These are phyloP conservation scores for Skeletonema marinoi DNA, from an alignment of 108 stramenopile genomes.

Conservation along the genomic window DNA sequence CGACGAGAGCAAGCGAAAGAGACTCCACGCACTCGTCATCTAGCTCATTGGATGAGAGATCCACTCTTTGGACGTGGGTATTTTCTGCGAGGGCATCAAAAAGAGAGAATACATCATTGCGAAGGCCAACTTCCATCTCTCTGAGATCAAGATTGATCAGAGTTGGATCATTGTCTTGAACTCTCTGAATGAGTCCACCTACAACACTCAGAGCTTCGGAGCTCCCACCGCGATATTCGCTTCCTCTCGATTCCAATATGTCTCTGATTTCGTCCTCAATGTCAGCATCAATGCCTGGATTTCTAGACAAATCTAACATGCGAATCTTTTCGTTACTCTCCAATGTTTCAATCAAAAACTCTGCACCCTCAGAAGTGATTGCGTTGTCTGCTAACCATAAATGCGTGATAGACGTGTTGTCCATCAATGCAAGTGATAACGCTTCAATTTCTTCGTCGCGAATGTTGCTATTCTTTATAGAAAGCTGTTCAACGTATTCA, in stretches of 20 bases:
- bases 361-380: conserved; percentile 38
- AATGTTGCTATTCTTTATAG: not conserved
- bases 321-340: conserved; percentile 33
- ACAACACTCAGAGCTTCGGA: not conserved
- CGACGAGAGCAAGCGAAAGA: conserved; percentile 3
- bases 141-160: not conserved
- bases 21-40: conserved; percentile 3
- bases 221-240: not conserved
- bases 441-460: not conserved
- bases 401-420: conserved; percentile 6
- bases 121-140: not conserved
- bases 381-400: conserved; percentile 13
- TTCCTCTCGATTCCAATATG: not conserved
- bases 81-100: conserved; percentile 10
- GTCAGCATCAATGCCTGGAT: not conserved
- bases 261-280: not conserved
- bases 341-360: conserved; percentile 39
- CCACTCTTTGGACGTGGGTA: not conserved
- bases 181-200: not conserved
- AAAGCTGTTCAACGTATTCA: not conserved
- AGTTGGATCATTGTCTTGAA: conserved; percentile 2
- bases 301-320: conserved; percentile 39
- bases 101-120: not conserved
- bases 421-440: conserved; percentile 4
- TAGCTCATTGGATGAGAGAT: conserved; percentile 6